Conservation (phyloP, 345 rosid genomes). For the Sisymbrium altissimum region DNA sequence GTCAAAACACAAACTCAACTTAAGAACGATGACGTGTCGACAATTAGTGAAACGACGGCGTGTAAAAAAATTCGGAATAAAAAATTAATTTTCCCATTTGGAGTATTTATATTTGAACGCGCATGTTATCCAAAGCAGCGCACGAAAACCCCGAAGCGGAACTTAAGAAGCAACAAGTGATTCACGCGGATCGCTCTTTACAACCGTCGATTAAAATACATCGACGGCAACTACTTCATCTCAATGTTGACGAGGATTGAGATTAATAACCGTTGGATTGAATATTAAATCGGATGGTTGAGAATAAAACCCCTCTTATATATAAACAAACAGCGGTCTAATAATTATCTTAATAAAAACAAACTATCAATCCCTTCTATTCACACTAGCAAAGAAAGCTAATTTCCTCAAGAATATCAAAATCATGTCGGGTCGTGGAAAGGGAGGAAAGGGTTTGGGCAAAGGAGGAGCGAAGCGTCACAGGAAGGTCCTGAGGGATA, state of each 20-base stretch:
- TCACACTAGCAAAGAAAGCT: neutral
- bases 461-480: conserved; percentile 35
- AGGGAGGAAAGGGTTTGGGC: conserved; percentile 33
- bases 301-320: conserved; percentile 16
- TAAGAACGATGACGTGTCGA: neutral
- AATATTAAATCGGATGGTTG: neutral
- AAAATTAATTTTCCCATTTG: no score
- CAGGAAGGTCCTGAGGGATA: conserved; percentile 33
- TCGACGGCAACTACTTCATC: neutral
- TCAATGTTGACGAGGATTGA: conserved; percentile 4
- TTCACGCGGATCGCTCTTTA: neutral
- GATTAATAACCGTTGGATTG: neutral
- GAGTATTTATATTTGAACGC: neutral
- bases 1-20: neutral
- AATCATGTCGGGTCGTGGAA: conserved; percentile 29
- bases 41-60: neutral
- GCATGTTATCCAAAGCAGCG: neutral
- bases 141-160: neutral
- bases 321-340: neutral
- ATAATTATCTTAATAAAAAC: neutral
- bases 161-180: neutral
- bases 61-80: neutral
- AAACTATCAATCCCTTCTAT: neutral
- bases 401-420: neutral
- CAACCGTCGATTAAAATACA: neutral